These are phyloP conservation scores for Russula sp. DNA, from an alignment of 768 basidiomycete species.

Conservation along the genomic window DNA sequence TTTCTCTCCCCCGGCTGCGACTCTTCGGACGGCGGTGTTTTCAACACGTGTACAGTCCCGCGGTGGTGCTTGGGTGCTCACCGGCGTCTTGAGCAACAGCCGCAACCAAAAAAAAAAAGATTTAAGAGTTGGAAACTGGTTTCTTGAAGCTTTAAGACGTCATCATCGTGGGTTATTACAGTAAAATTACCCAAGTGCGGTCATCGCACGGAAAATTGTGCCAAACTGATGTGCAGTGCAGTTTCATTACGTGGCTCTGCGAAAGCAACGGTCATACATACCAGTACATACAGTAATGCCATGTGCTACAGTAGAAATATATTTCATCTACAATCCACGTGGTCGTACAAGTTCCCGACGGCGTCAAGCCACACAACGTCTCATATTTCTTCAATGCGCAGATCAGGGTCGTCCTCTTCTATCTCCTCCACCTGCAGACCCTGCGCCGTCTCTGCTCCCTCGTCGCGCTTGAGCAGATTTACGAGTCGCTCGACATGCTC, in stretches of 20 bases:
- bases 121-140: neutral
- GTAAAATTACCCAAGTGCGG: too few species aligned
- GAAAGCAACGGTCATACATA: too few species aligned
- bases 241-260: too few species aligned
- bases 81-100: too few species aligned
- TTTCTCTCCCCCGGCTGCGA: neutral
- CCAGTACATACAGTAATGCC: too few species aligned
- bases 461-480: slow-evolving; percentile 76
- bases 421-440: slow-evolving; percentile 38
- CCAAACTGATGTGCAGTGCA: too few species aligned
- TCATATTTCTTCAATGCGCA: slow-evolving; percentile 71
- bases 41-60: neutral
- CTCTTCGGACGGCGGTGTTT: neutral
- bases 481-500: slow-evolving; percentile 89
- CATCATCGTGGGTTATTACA: neutral
- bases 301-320: neutral
- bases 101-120: neutral
- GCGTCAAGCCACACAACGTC: neutral
- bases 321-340: neutral
- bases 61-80: too few species aligned
- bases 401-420: slow-evolving; percentile 53
- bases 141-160: neutral
- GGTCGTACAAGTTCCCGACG: neutral
- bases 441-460: slow-evolving; percentile 50
- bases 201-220: too few species aligned